Conservation (phyloP, 2,329 filamentous ascomycete genomes). For the Pseudogymnoascus sp. region DNA sequence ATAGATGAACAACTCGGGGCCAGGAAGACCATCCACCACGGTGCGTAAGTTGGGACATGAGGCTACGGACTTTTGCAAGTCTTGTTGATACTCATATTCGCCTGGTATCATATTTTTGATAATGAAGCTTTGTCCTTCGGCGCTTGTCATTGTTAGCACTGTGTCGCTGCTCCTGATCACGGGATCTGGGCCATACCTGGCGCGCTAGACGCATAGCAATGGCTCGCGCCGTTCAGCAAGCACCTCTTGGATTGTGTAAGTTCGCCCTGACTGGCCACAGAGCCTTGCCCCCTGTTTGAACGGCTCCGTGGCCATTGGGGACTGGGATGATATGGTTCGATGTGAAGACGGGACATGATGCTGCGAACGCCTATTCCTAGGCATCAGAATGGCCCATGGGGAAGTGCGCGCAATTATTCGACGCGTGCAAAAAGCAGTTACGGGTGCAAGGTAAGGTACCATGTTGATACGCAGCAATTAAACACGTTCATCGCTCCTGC, state of each 20-base stretch:
- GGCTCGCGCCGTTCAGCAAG: background rate
- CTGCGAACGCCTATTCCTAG: background rate
- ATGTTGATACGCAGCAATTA: background rate
- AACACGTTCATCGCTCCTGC: background rate
- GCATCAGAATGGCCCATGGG: background rate
- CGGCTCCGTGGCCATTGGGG: background rate
- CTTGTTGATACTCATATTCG: constrained; percentile 27
- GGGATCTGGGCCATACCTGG: background rate
- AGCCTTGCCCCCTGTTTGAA: background rate
- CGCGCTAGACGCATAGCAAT: background rate
- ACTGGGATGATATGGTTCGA: background rate
- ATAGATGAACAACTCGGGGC: constrained; percentile 33
- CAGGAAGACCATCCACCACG: constrained; percentile 21
- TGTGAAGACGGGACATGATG: background rate
- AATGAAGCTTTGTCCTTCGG: constrained; percentile 14
- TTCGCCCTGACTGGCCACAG: background rate
- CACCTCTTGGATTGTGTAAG: background rate
- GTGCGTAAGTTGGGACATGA: constrained; percentile 24
- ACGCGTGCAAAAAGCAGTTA: background rate
- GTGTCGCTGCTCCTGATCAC: background rate
- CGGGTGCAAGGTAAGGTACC: background rate
- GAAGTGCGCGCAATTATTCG: background rate
- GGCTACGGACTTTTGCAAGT: constrained; percentile 23
- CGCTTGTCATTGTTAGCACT: constrained; percentile 13
- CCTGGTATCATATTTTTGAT: constrained; percentile 27